Evolutionary conservation across 192 early-diverging fungal species (phyloP), one percentile per base, ranked within the genome.

Genomic region (Allomyces javanicus): DNA sequence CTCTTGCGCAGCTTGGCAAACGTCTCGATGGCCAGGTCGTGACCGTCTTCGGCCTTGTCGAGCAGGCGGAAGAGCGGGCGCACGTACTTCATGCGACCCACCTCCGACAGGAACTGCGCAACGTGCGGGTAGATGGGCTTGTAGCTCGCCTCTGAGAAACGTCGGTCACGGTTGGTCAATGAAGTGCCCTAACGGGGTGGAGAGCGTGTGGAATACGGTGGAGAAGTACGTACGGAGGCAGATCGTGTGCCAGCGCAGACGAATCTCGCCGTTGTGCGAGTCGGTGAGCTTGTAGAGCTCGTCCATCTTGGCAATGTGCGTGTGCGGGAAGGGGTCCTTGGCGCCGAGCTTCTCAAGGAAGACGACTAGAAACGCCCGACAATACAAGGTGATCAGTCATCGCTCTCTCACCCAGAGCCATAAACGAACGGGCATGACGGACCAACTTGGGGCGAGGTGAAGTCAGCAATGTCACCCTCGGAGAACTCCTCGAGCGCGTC

Each of bases 1-100:
- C 91, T 92, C 0, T 73, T 72, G 61, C 80, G 81, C 72, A 92
- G 72, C 66, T 88, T 72, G 73, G 77, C 40, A 73, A 93, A 98
- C 9, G 91, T 91, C 69, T 83, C 70, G 67, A 76, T 77, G 19
- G 96, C 94, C 45, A 96, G 68, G 23, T 83, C 76, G 25, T 74
- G 71, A 3, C 90, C 90, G 66, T 90, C 86, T 25, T 84, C 79
- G 64, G 81, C 80, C 61, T 79, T 73, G 70, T 84, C 78, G 22
- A 90, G 72, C 62, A 81, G 71, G 65, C 89, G 80, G 70, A 89
- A 94, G 23, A 98, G 75, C 26, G 92, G 91, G 17, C 90, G 75
- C 5, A 88, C 85, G 72, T 83, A 94, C 77, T 95, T 95, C 94
- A 97, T 95, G 62, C 94, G 78, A 2, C 96, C 96, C 70, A 93